These are phyloP conservation scores for Backusella tuberculispora DNA, from an alignment of 192 early-diverging fungal species.

Conservation along the genomic window DNA sequence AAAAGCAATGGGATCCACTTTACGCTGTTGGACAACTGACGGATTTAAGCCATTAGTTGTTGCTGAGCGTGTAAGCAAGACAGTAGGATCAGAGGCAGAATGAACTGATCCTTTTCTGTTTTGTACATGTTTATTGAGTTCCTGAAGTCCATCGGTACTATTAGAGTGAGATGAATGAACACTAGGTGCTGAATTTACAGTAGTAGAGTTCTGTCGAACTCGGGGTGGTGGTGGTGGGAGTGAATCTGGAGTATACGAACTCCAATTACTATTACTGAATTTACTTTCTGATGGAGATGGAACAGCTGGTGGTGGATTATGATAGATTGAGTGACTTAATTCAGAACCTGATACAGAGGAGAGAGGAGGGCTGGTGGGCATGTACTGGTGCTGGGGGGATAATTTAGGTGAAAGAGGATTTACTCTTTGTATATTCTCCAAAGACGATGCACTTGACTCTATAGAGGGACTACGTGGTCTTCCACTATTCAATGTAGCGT, in stretches of 20 bases:
- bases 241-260: neutral
- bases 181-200: neutral
- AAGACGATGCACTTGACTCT: slow-evolving; percentile 18
- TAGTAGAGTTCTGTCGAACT: slow-evolving; percentile 1
- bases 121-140: neutral
- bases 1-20: slow-evolving; percentile 34
- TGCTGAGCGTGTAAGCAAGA: neutral
- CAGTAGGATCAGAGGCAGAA: neutral
- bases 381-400: neutral
- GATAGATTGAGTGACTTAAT: neutral
- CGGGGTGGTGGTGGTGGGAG: slow-evolving; percentile 18
- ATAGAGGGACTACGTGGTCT: slow-evolving; percentile 21
- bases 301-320: neutral
- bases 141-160: slow-evolving; percentile 4
- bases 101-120: slow-evolving; percentile 14
- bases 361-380: slow-evolving; percentile 25
- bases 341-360: slow-evolving; percentile 22
- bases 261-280: neutral
- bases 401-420: neutral
- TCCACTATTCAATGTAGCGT: neutral
- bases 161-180: slow-evolving; percentile 9
- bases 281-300: slow-evolving; percentile 3
- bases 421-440: neutral
- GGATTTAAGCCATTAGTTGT: neutral
- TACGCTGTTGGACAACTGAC: slow-evolving; percentile 29